Percentiles rank a stretch among this genome's conserved stretches.
These are phyloP conservation scores for Ceratocystis cubensis DNA, from an alignment of 2,329 filamentous ascomycete species.

Conservation along the genomic window DNA sequence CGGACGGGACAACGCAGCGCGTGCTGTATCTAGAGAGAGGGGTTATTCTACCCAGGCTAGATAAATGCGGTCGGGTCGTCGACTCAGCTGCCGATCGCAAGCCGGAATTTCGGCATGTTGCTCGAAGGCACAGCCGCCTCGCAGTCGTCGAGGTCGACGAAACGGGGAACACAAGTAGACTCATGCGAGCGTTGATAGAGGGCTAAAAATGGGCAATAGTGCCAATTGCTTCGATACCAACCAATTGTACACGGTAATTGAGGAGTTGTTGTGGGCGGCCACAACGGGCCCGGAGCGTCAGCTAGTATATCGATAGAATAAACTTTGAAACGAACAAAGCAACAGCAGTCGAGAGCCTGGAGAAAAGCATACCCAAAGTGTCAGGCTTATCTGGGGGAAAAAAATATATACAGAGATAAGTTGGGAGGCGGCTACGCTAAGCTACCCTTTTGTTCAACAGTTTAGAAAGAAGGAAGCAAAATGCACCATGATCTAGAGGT, in stretches of 20 bases:
- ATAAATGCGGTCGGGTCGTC: slow-evolving; percentile 15
- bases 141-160: slow-evolving; percentile 14
- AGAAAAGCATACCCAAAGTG: background rate
- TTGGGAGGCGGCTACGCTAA: background rate
- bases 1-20: slow-evolving; percentile 2
- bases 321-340: background rate
- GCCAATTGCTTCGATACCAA: background rate
- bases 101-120: slow-evolving; percentile 11
- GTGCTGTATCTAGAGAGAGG: slow-evolving; percentile 14
- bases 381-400: background rate
- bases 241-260: background rate
- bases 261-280: slow-evolving; percentile 8
- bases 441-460: background rate
- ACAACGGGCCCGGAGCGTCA: slow-evolving; percentile 7
- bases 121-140: slow-evolving; percentile 15
- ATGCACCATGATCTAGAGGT: background rate
- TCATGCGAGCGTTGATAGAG: slow-evolving; percentile 14
- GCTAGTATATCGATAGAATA: background rate
- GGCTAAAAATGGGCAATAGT: background rate
- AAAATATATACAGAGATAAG: background rate
- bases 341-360: background rate
- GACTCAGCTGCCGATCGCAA: slow-evolving; percentile 2
- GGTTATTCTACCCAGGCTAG: slow-evolving; percentile 12
- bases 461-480: background rate
- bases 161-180: slow-evolving; percentile 20